phyloP scores from a whole-genome alignment of 805 yeast species.

The Yueomyces sp. region DNA sequence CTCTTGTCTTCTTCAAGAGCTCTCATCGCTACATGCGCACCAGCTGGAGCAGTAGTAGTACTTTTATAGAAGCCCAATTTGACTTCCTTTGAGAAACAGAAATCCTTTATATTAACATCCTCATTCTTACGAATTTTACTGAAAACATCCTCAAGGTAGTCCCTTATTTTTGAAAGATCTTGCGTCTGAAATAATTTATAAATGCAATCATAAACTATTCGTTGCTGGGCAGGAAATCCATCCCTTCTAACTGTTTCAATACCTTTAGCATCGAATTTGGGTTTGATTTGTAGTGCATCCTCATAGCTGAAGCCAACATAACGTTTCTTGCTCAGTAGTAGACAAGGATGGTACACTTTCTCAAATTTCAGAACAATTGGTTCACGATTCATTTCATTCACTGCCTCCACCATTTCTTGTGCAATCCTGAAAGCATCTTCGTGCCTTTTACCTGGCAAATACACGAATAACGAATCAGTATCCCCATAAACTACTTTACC shows the following conservation, averaged over 20 bases:
- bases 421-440: conserved; percentile 73
- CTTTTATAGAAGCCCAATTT: conserved; percentile 71
- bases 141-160: conserved; percentile 54
- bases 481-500: conserved; percentile 96
- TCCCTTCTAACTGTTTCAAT: conserved; percentile 91
- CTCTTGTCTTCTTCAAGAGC: conserved; percentile 52
- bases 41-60: conserved; percentile 70
- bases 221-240: conserved; percentile 86
- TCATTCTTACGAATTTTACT: conserved; percentile 46
- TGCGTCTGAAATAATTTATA: conserved; percentile 56
- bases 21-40: conserved; percentile 68
- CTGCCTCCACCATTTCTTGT: conserved; percentile 44
- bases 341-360: conserved; percentile 81
- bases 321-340: conserved; percentile 73
- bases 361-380: conserved; percentile 83
- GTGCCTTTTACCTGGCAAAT: conserved; percentile 69
- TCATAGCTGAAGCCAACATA: conserved; percentile 84
- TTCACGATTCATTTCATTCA: conserved; percentile 58
- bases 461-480: conserved; percentile 86
- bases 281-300: conserved; percentile 34
- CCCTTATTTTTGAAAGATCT: conserved; percentile 59
- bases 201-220: conserved; percentile 59
- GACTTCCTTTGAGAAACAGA: conserved; percentile 86
- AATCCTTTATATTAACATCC: conserved; percentile 55
- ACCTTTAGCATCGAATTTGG: conserved; percentile 90